Base-by-base conservation (phyloP, 23 red algal species). In the Gracilariopsis chorda region DNA sequence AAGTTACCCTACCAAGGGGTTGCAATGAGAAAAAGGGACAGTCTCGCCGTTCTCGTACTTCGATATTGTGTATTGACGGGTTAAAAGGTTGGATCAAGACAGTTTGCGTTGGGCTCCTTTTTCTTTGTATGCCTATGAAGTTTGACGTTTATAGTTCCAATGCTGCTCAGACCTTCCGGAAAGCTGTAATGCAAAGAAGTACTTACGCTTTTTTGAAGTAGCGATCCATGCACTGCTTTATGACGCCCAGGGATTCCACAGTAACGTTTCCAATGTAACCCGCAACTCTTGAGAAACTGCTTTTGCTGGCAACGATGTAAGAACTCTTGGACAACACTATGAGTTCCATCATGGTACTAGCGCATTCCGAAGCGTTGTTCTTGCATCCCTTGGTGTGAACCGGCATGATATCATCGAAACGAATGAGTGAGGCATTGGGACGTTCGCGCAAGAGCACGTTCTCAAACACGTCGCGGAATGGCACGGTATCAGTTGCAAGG, bases 271-370 rank as follows among this genome's bases (percentile, higher is more conserved):
- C 62, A 27, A 68, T 68, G 33, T 68, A 68, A 4, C 62, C 62
- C 17, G 62, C 62, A 10, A 39, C 62, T 68, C 41, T 68, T 4
- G 62, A 68, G 62, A 68, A 68, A 68, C 62, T 68, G 62, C 62
- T 68, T 19, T 68, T 13, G 35, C 35, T 68, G 17, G 62, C 33
- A 17, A 68, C 62, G 41, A 68, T 68, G 21, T 68, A 36, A 1
- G 9, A 20, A 36, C 62, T 68, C 4, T 68, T 68, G 4, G 62
- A 68, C 62, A 68, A 68, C 21, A 68, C n/a, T 1, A 68, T 2
- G 4, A 68, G 33, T 36, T 68, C 62, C 33, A 68, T 68, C 62
- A 68, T 68, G 62, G 62, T 68, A 16, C 41, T 68, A 39, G 20
- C 35, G 13, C 62, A 68, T 41, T 68, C 62, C 21, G 62, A 39